Base-by-base conservation (phyloP, 371 early-diverging fungal species). In the Mortierella sp. region DNA sequence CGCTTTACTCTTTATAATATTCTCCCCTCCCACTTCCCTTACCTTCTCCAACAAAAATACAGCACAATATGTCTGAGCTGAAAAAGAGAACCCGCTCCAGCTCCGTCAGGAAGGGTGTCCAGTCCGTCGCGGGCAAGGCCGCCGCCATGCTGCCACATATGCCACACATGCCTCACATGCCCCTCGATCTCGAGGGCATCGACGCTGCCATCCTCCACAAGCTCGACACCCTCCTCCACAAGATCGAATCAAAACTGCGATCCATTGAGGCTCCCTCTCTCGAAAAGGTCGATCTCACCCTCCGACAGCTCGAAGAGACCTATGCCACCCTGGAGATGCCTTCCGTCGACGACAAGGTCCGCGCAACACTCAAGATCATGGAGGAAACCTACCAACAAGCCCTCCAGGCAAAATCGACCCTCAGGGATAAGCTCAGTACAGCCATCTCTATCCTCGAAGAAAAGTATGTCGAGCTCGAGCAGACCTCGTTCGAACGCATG, bases 301-400 rank as follows among this genome's bases (percentile, higher is more conserved):
- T 86, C 3, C 80, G 87, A 13, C 80, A 78, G 72, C 82, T 86
- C 34, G 87, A 86, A 34, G 87, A 86, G 76, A 86, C 82, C 28
- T 86, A 86, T 78, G 87, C 87, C 3, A 86, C 82, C 26, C 73
- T 86, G 31, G 87, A 86, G 71, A 80, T 86, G 82, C 87, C 87
- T 31, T 86, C 87, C 14, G 71, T 86, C 74, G 87, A 86, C 60
- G 81, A 88, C 68, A 88, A 84, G 73, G 78, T 84, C 70, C 78
- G 78, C 11, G 81, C 88, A 14, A 84, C 88, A 6, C 83, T 88
- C 78, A 79, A 63, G 50, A 81, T 88, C 78, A 74, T 88, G 75
- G 88, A 88, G 38, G 73, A 79, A 63, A 88, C 83, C 65, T 88
- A 88, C 63, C 81, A 84, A 11, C 75, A 80, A 26, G 88, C 84